Evolutionary conservation across 2,329 filamentous ascomycete genomes (phyloP).

Genomic region (Penicillium sp.): DNA sequence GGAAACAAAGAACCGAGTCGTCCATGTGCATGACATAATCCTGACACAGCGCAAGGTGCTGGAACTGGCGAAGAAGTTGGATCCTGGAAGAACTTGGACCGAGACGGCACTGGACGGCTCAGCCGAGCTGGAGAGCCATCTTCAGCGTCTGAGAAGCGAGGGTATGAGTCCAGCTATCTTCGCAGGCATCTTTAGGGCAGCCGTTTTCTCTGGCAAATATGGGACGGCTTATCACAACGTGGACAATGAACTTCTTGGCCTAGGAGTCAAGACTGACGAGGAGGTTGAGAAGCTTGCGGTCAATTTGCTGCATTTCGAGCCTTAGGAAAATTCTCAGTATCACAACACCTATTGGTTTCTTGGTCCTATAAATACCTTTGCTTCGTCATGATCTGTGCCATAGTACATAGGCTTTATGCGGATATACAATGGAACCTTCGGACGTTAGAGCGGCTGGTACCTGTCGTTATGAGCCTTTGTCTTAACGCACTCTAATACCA

Average conservation of each 20-base stretch:
- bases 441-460: too few relatives aligned
- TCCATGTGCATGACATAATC: conserved; percentile 5
- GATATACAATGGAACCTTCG: too few relatives aligned
- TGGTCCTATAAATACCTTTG: too few relatives aligned
- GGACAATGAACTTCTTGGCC: conserved; percentile 13
- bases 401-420: too few relatives aligned
- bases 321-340: not conserved
- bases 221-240: not conserved
- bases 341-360: too few relatives aligned
- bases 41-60: conserved; percentile 1
- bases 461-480: too few relatives aligned
- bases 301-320: not conserved
- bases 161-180: not conserved
- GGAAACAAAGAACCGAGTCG: conserved; percentile 8
- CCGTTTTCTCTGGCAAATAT: conserved; percentile 6
- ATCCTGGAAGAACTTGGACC: not conserved
- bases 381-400: too few relatives aligned
- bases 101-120: not conserved
- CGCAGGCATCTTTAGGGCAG: not conserved
- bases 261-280: conserved; percentile 2
- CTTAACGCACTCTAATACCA: too few relatives aligned
- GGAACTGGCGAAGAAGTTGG: not conserved
- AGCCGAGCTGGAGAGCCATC: not conserved
- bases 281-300: not conserved
- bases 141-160: not conserved